A percentile compares a stretch with the other conserved stretches of the same genome.
phyloP scores from a whole-genome alignment of 768 basidiomycete genomes.

The Tulasnella calospora region DNA sequence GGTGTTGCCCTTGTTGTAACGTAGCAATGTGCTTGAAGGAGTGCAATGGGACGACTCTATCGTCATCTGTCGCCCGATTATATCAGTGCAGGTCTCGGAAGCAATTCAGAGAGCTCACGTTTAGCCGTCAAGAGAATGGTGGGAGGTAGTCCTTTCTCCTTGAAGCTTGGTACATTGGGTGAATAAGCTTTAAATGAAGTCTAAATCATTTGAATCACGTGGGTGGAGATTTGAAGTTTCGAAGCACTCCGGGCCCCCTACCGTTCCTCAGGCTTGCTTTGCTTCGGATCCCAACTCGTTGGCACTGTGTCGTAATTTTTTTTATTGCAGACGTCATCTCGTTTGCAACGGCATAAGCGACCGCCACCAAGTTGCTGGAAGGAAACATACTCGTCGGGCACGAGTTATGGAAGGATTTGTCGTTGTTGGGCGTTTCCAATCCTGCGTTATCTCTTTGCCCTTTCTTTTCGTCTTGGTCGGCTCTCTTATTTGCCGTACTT shows the following conservation, averaged over 20 bases:
- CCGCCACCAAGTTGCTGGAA: constrained; percentile 16
- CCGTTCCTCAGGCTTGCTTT: too few relatives aligned
- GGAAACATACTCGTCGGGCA: constrained; percentile 26
- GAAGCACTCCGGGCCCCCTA: too few relatives aligned
- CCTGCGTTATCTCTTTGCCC: constrained; percentile 13
- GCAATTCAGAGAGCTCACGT: constrained; percentile 47
- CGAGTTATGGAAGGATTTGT: constrained; percentile 23
- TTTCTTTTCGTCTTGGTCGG: not conserved
- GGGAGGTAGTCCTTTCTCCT: constrained; percentile 57
- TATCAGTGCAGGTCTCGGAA: not conserved
- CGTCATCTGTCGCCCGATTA: constrained; percentile 52
- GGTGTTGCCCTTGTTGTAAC: constrained; percentile 59
- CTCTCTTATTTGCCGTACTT: too few relatives aligned
- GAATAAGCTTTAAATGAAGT: constrained; percentile 78
- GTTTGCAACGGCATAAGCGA: constrained; percentile 22
- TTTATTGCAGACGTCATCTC: constrained; percentile 22
- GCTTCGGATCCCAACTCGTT: not conserved
- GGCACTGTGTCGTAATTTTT: not conserved
- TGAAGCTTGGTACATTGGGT: constrained; percentile 56
- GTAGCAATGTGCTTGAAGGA: constrained; percentile 79
- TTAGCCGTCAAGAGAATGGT: constrained; percentile 79
- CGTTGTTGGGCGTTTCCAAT: constrained; percentile 21
- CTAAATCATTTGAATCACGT: constrained; percentile 69
- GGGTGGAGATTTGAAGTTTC: too few relatives aligned
- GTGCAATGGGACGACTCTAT: constrained; percentile 81